phyloP scores from a whole-genome alignment of 1,139 yeast species.

The Lizanozyma gosingica region DNA sequence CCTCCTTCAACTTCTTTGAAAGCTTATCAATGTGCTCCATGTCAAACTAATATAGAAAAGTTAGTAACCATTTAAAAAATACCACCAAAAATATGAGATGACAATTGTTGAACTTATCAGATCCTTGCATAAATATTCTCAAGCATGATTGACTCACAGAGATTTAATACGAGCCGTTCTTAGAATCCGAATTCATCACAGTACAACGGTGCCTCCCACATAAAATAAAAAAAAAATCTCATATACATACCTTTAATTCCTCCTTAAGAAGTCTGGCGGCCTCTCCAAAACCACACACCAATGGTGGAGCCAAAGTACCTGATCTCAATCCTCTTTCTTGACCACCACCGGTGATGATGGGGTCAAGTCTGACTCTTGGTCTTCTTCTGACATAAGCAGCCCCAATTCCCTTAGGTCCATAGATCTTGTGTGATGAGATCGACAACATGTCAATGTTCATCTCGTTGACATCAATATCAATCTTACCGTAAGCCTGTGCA shows the following conservation, averaged over 20 bases:
- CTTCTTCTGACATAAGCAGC: constrained; percentile 94
- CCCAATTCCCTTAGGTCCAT: constrained; percentile 98
- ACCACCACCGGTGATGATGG: constrained; percentile 96
- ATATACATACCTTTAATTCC: constrained; percentile 45
- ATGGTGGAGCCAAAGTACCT: constrained; percentile 94
- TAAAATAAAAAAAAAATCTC: not conserved
- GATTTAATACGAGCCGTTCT: no score
- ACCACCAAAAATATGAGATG: not conserved
- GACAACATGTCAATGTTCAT: constrained; percentile 90
- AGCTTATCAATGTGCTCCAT: constrained; percentile 57
- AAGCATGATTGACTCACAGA: no score
- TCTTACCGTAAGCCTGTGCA: constrained; percentile 96
- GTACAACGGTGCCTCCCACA: not conserved
- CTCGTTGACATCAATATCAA: constrained; percentile 86
- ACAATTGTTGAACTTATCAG: constrained; percentile 7
- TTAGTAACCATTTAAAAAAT: constrained; percentile 14
- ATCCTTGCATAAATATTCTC: constrained; percentile 17
- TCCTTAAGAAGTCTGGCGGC: constrained; percentile 77
- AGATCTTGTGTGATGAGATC: constrained; percentile 90
- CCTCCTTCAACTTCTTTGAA: constrained; percentile 63
- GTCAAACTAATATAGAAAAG: constrained; percentile 41
- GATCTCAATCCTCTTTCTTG: constrained; percentile 98
- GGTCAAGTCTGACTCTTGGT: constrained; percentile 96
- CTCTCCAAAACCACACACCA: constrained; percentile 94
- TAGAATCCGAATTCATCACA: constrained; percentile 5